Conservation (phyloP, 2,329 filamentous ascomycete species). For the Monosporascus sp. region DNA sequence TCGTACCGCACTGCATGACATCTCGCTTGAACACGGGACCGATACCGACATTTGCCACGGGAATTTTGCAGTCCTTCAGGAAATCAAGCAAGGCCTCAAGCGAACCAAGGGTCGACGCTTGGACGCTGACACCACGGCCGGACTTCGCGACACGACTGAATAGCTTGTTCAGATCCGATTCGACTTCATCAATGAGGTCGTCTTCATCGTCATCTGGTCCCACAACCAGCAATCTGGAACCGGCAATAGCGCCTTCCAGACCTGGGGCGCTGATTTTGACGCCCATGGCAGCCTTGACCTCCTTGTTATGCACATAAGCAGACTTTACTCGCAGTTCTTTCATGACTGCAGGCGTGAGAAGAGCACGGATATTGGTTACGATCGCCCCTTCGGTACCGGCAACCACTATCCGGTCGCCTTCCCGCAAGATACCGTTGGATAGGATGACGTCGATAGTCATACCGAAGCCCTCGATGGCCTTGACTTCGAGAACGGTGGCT, state of each 20-base stretch:
- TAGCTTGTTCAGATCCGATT: constrained; percentile 86
- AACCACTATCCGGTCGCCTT: constrained; percentile 90
- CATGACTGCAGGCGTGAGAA: constrained; percentile 87
- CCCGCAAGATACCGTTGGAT: constrained; percentile 88
- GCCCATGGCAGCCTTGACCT: constrained; percentile 96
- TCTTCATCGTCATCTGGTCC: constrained; percentile 95
- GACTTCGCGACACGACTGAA: constrained; percentile 89
- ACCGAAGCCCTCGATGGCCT: constrained; percentile 97
- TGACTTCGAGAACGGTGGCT: constrained; percentile 96
- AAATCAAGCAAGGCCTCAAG: constrained; percentile 95
- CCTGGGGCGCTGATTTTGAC: constrained; percentile 98
- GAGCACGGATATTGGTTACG: constrained; percentile 87
- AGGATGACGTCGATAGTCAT: constrained; percentile 98
- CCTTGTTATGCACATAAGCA: constrained; percentile 96
- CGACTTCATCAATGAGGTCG: constrained; percentile 93
- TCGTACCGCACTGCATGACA: constrained; percentile 89
- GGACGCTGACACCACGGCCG: constrained; percentile 90
- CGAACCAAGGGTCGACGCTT: constrained; percentile 94
- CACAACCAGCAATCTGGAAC: constrained; percentile 88
- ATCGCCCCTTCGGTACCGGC: constrained; percentile 98
- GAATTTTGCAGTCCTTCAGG: constrained; percentile 92
- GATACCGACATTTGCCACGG: constrained; percentile 94
- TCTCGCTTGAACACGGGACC: constrained; percentile 97
- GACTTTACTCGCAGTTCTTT: constrained; percentile 95
- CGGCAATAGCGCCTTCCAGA: constrained; percentile 92